Base-by-base conservation (phyloP, 164 flowering plant species). In the Malania oleifera region DNA sequence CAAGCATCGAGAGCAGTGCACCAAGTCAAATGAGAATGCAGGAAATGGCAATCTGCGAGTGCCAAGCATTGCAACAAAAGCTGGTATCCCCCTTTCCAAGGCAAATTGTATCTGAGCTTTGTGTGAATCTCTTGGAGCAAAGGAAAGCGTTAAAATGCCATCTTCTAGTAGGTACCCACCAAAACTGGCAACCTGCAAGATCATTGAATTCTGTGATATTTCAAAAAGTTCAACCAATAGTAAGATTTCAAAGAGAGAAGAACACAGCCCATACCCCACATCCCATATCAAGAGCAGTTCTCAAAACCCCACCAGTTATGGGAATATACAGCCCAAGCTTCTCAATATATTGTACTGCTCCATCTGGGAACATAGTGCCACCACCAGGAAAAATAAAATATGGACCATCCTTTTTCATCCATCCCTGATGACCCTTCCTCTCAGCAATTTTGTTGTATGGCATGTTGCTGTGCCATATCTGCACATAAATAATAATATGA, bases 251-350 rank as follows among this genome's bases (percentile, higher is more conserved):
- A 60, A 44, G 8, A 27, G 13, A 57, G n/a, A 52, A 14, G 38
- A 51, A 41, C 46, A 23, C 9, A 41, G 50, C 45, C 45, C 83
- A 0, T 85, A 95, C 99, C 90, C 99, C 99, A 78, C 99, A 95
- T 51, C 99, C 99, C 97, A 95, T 91, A 69, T 95, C 99, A 72
- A 95, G 91, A 52, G 96, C 99, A 22, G 99, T 95, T 73, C 99
- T 83, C 63, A 95, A 55, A 61, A 64, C 66, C 55, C 96, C 88
- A 28, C 81, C 89, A 57, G 69, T 67, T 3, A 82, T 65, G 31
- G 95, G 99, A 56, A 95, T 91, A 72, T 86, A 83, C 65, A 86
- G 92, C 40, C 80, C 76, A 51, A 95, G 95, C 72, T 85, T 91
- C 55, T 95, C 90, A 54, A 95, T 87, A 66, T 95, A 95, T 35